phyloP scores from a whole-genome alignment of 179 eudicot genomes.

The Heliamphora pulchella region DNA sequence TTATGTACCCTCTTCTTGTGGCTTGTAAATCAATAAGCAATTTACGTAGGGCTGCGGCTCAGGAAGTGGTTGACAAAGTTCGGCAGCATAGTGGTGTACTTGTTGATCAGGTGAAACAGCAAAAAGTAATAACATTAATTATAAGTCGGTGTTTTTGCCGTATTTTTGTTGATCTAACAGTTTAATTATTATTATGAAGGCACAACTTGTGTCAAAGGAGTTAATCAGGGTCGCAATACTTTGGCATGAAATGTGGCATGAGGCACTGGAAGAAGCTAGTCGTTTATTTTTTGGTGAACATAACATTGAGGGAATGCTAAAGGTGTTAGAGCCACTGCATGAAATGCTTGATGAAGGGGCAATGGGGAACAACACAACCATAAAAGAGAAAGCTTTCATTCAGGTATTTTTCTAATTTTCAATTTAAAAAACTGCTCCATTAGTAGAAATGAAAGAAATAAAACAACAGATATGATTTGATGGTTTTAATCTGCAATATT shows the following conservation, averaged over 20 bases:
- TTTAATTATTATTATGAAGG: constrained; percentile 36
- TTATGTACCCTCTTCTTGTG: constrained; percentile 98
- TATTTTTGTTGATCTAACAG: constrained; percentile 18
- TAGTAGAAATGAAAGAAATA: neutral
- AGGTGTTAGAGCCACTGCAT: constrained; percentile 93
- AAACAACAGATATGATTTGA: neutral
- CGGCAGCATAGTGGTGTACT: constrained; percentile 90
- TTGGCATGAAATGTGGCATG: constrained; percentile 99
- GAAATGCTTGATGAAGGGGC: constrained; percentile 90
- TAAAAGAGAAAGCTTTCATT: constrained; percentile 78
- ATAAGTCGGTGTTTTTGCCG: neutral
- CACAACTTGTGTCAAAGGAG: constrained; percentile 95
- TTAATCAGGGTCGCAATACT: constrained; percentile 93
- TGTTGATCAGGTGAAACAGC: constrained; percentile 71
- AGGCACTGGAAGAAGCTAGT: constrained; percentile 96
- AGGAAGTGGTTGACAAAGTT: constrained; percentile 93
- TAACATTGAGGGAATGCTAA: constrained; percentile 87
- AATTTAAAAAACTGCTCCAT: neutral
- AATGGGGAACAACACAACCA: constrained; percentile 54
- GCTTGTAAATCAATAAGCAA: constrained; percentile 98
- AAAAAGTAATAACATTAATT: neutral
- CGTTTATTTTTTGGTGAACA: constrained; percentile 94
- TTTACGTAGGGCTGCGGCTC: constrained; percentile 86
- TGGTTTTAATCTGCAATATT: neutral
- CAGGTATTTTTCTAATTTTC: constrained; percentile 39